These are phyloP conservation scores for Chaetomium sp. DNA, from an alignment of 2,329 filamentous ascomycete species.

Conservation along the genomic window DNA sequence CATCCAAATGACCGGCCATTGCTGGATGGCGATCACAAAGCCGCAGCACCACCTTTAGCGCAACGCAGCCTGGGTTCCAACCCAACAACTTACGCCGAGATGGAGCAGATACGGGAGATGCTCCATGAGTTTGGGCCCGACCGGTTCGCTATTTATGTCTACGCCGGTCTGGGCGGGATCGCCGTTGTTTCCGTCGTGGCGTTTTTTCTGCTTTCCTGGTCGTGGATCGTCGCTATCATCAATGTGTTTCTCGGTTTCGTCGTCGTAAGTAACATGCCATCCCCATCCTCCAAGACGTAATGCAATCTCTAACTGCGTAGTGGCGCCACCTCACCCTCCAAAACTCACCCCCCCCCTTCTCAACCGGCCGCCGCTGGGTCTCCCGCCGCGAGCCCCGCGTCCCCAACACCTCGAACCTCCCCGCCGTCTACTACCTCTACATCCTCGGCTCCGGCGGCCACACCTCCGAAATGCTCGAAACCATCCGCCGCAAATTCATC, in stretches of 20 bases:
- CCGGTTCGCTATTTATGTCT: slow-evolving; percentile 10
- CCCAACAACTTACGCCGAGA: background rate
- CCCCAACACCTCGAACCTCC: slow-evolving; percentile 17
- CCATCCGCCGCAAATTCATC: slow-evolving; percentile 59
- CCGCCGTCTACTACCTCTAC: slow-evolving; percentile 57
- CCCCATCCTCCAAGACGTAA: background rate
- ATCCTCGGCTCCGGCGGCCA: slow-evolving; percentile 91
- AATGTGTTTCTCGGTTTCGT: slow-evolving; percentile 10
- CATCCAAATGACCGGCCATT: slow-evolving; percentile 10
- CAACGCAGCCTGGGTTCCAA: background rate
- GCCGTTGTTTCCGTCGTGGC: background rate
- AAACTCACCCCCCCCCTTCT: background rate
- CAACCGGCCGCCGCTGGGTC: slow-evolving; percentile 4
- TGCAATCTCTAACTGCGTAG: slow-evolving; percentile 2
- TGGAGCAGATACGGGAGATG: slow-evolving; percentile 1
- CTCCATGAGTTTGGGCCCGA: slow-evolving; percentile 11
- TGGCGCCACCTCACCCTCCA: slow-evolving; percentile 17
- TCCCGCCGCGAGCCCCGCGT: background rate
- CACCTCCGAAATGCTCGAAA: slow-evolving; percentile 87
- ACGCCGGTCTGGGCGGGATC: slow-evolving; percentile 3
- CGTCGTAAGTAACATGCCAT: slow-evolving; percentile 3
- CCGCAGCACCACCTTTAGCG: background rate
- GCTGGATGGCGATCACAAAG: background rate
- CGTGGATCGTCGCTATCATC: slow-evolving; percentile 12
- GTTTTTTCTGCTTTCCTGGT: slow-evolving; percentile 13